These are phyloP conservation scores for Sergeia podlipaevii DNA, from an alignment of 208 protist species.

Conservation along the genomic window DNA sequence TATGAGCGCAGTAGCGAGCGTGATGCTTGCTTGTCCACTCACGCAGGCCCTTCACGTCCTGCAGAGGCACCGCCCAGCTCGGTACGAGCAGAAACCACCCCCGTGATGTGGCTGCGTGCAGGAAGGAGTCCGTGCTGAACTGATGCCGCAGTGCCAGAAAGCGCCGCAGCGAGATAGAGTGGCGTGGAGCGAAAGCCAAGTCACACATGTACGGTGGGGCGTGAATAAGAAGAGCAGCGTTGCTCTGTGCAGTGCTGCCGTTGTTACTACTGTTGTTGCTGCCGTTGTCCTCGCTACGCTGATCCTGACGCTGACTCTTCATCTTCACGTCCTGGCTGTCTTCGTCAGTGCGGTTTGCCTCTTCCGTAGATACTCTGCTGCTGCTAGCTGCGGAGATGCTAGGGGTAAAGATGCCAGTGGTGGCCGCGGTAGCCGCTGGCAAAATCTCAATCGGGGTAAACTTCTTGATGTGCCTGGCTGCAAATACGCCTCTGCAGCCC, in stretches of 20 bases:
- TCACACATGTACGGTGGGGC: conserved; percentile 61
- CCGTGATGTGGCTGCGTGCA: conserved; percentile 44
- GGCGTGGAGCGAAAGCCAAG: conserved; percentile 30
- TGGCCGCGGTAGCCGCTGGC: conserved; percentile 11
- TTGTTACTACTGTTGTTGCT: no score
- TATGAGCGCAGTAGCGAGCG: conserved; percentile 22
- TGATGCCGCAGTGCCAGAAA: conserved; percentile 73
- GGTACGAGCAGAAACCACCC: conserved; percentile 75
- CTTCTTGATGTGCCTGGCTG: conserved; percentile 54
- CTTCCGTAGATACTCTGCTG: no score
- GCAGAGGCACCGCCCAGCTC: conserved; percentile 27
- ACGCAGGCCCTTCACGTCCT: conserved; percentile 30
- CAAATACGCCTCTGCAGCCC: conserved; percentile 51
- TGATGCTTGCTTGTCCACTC: conserved; percentile 49
- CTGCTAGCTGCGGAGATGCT: no score
- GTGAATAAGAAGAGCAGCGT: neutral
- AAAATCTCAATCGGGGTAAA: conserved; percentile 65
- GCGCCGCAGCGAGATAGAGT: conserved; percentile 54
- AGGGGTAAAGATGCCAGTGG: neutral
- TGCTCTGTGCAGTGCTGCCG: neutral
- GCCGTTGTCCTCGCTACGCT: no score
- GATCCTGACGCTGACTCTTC: no score
- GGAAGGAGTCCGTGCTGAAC: conserved; percentile 41
- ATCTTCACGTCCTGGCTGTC: neutral
- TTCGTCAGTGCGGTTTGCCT: no score